phyloP scores from a whole-genome alignment of 768 basidiomycete species.

The Multifurca ochricompacta region DNA sequence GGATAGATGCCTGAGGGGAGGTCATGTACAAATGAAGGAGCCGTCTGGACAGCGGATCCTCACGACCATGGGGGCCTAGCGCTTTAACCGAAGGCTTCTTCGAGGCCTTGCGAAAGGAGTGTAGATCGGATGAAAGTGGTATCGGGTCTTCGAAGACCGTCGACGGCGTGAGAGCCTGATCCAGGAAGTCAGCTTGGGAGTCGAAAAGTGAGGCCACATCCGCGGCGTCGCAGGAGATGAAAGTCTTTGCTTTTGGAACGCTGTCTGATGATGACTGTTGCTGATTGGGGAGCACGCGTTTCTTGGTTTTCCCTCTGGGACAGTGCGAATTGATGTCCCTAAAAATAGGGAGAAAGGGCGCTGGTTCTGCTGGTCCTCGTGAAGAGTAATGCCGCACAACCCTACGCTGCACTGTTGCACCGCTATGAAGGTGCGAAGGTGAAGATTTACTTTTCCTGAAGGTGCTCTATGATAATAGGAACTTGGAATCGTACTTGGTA shows the following conservation, averaged over 20 bases:
- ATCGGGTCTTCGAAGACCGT: neutral
- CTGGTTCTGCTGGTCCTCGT: neutral
- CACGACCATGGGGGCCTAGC: neutral
- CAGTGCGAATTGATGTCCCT: neutral
- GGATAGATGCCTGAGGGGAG: slow-evolving; percentile 25
- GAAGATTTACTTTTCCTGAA: neutral
- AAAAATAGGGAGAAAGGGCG: slow-evolving; percentile 7
- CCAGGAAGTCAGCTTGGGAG: neutral
- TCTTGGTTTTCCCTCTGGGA: neutral
- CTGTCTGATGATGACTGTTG: neutral
- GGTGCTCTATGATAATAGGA: neutral
- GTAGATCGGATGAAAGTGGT: neutral
- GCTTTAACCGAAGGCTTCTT: neutral
- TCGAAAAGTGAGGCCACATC: neutral
- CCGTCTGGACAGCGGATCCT: neutral
- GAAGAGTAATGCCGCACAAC: slow-evolving; percentile 8
- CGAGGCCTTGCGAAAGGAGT: neutral
- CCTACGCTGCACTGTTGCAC: neutral
- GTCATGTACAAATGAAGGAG: slow-evolving; percentile 16
- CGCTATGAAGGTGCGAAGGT: neutral
- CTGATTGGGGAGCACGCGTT: neutral
- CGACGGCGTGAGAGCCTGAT: neutral
- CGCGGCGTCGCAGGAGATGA: neutral
- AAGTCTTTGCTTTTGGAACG: neutral
- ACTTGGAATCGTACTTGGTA: neutral